Evolutionary conservation across 2,329 filamentous ascomycete genomes (phyloP).

Genomic region (Pseudogymnoascus verrucosus): DNA sequence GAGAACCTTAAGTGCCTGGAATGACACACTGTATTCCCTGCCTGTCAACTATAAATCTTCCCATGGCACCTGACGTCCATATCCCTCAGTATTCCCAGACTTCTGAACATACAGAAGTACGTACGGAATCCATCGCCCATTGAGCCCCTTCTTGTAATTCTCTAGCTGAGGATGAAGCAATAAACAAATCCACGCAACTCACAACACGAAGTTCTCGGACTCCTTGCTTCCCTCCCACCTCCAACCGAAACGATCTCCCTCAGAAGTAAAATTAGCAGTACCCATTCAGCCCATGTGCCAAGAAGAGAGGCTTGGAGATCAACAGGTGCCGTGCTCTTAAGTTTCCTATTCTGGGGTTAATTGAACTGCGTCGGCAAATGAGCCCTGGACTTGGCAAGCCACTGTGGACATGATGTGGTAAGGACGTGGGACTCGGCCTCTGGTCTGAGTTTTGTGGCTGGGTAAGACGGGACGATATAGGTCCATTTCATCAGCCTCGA

Average conservation of each 20-base stretch:
- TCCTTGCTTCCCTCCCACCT: background rate
- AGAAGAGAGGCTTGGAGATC: background rate
- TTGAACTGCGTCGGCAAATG: background rate
- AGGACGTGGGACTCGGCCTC: background rate
- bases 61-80: background rate
- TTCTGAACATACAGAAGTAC: background rate
- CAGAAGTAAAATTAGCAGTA: background rate
- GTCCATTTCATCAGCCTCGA: background rate
- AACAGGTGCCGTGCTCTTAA: background rate
- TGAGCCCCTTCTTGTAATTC: background rate
- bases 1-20: background rate
- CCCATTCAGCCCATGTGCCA: background rate
- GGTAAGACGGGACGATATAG: background rate
- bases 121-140: background rate
- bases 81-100: background rate
- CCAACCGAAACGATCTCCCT: background rate
- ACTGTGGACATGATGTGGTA: background rate
- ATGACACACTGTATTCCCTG: background rate
- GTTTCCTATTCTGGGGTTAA: background rate
- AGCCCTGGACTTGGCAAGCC: background rate
- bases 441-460: background rate
- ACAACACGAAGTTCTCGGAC: background rate
- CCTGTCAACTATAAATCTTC: background rate
- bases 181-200: background rate
- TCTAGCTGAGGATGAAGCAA: background rate